Conservation (phyloP, 495 filamentous ascomycete species). For the Penicillium salamii region DNA sequence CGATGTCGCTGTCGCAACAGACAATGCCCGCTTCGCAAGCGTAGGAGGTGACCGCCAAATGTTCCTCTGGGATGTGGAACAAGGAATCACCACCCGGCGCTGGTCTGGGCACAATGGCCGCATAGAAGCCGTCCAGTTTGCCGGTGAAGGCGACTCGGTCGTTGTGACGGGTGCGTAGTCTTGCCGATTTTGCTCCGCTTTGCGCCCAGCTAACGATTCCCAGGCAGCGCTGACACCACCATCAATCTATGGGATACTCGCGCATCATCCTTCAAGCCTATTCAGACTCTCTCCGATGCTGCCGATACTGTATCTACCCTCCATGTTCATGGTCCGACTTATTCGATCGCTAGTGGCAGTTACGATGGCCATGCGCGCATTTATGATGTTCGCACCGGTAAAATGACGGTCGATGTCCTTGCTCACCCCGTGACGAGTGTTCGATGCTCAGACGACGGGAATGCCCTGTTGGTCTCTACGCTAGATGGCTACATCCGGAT, state of each 20-base stretch:
- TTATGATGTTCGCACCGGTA: constrained; percentile 87
- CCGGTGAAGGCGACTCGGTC: constrained; percentile 63
- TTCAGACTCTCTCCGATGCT: constrained; percentile 77
- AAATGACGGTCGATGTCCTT: constrained; percentile 66
- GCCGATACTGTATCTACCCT: constrained; percentile 70
- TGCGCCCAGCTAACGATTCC: background rate
- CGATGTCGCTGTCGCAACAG: constrained; percentile 65
- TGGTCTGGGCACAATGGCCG: constrained; percentile 71
- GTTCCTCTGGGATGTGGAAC: constrained; percentile 90
- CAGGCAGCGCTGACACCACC: constrained; percentile 75
- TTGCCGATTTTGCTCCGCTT: background rate
- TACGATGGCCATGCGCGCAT: constrained; percentile 81
- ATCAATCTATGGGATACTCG: constrained; percentile 85
- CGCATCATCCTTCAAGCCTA: constrained; percentile 58
- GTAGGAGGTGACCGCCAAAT: constrained; percentile 85
- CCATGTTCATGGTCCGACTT: constrained; percentile 40
- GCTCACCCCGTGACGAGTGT: constrained; percentile 62
- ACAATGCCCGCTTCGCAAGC: constrained; percentile 79
- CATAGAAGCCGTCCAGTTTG: constrained; percentile 76
- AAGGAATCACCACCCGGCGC: constrained; percentile 67
- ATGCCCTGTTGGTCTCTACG: constrained; percentile 68
- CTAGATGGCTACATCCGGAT: constrained; percentile 76
- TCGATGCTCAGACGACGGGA: constrained; percentile 64
- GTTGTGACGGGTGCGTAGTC: constrained; percentile 57
- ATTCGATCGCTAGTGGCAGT: constrained; percentile 59